Evolutionary conservation across 345 rosid genomes (phyloP), one percentile per base, ranked within the genome.

Genomic region (Eucalyptus marginata): DNA sequence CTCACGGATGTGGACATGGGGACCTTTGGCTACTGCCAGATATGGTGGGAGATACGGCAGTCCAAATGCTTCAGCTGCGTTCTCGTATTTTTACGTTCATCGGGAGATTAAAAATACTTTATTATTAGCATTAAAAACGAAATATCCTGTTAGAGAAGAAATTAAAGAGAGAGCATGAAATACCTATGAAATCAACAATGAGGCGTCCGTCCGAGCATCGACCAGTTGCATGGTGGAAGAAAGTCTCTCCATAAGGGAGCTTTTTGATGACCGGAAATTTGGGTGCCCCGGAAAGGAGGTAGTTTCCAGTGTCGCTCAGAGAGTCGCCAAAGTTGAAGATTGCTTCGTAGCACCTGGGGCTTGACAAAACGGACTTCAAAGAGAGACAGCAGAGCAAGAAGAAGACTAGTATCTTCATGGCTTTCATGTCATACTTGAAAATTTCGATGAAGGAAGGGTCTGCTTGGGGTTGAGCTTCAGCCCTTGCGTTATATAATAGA

Each of bases 231-330:
- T 43, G 95, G 44, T 88, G 88, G 40, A 95, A 95, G 91, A 92
- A 95, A 59, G 95, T 95, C 91, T 91, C 68, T 1, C 95, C 96
- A 8, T 94, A 93, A 2, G 95, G 97, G 33, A 81, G 94, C 3
- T 13, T 25, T 46, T 90, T 93, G 40, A 31, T 7, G 22, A 9
- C 43, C 1, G 71, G 36, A 64, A 31, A 66, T 66, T 4, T 8
- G 79, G 15, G 71, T n/a, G 71, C 18, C 18, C 43, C 11, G 3
- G 3, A 15, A 16, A 66, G 43, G 40, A 66, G 79, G 22, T 7
- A 31, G 79, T 64, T 64, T n/a, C 71, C 9, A 8, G 20, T 13
- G 17, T 64, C 71, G 5, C 71, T 29, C 9, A 13, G 5, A 64
- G 71, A 64, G 17, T 64, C 17, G 9, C 36, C 3, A 9, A 64